Conservation (phyloP, 805 yeast species). For the Zygoascus tannicola region DNA sequence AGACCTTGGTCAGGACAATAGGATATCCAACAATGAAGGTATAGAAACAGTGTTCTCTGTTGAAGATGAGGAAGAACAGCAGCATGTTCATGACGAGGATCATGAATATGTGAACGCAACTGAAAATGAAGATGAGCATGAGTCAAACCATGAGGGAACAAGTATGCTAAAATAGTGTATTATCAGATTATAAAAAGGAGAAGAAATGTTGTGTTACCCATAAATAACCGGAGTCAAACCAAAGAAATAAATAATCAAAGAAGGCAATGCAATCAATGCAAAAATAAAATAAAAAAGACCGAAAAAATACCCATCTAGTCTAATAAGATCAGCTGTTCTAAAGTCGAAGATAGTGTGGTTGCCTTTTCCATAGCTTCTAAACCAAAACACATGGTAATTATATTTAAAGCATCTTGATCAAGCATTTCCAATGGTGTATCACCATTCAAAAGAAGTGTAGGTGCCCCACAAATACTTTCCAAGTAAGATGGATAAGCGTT, state of each 20-base stretch:
- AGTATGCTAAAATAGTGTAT: constrained; percentile 4
- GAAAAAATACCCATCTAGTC: no score
- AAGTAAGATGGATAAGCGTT: background rate
- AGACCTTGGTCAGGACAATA: background rate
- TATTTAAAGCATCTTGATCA: background rate
- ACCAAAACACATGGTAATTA: background rate
- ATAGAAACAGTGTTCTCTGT: constrained; percentile 20
- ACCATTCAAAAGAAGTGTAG: background rate
- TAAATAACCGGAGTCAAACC: no score
- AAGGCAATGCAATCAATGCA: no score
- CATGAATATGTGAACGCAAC: no score
- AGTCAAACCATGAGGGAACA: constrained; percentile 1
- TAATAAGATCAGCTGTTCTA: no score
- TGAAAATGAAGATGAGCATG: constrained; percentile 17
- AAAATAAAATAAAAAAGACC: no score
- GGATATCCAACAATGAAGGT: constrained; percentile 1
- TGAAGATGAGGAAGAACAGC: constrained; percentile 20
- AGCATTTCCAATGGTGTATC: background rate
- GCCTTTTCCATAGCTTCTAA: background rate
- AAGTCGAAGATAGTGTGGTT: no score
- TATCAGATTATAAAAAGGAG: no score
- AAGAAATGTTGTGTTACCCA: no score
- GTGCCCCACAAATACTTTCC: background rate
- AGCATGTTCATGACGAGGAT: no score
- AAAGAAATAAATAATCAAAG: no score